These are phyloP conservation scores for Kappamyces sp. DNA, from an alignment of 192 early-diverging fungal species.

Conservation along the genomic window DNA sequence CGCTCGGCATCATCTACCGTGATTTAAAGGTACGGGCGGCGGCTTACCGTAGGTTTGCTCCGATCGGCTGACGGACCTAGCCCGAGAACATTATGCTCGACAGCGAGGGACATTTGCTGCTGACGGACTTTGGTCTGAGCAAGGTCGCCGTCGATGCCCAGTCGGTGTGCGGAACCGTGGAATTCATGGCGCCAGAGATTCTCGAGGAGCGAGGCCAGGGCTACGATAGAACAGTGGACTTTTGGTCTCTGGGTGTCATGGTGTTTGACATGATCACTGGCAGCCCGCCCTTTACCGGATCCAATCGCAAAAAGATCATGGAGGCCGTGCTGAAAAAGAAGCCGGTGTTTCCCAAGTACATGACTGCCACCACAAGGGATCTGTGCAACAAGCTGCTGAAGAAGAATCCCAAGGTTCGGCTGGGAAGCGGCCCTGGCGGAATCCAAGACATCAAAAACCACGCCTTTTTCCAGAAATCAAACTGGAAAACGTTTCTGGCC, in stretches of 20 bases:
- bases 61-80: too few species aligned
- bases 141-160: slow-evolving; percentile 62
- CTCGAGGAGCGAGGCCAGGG: slow-evolving; percentile 20
- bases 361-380: slow-evolving; percentile 74
- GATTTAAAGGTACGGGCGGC: too few species aligned
- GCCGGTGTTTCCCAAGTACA: slow-evolving; percentile 67
- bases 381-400: slow-evolving; percentile 62
- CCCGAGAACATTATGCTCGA: slow-evolving; percentile 57
- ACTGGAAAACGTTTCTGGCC: slow-evolving; percentile 46
- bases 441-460: slow-evolving; percentile 58
- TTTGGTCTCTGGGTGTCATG: slow-evolving; percentile 87
- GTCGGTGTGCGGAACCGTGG: slow-evolving; percentile 70
- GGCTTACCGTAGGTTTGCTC: too few species aligned
- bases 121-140: slow-evolving; percentile 93
- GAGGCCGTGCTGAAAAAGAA: slow-evolving; percentile 81
- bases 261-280: slow-evolving; percentile 91
- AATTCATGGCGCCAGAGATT: slow-evolving; percentile 68
- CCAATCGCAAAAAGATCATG: slow-evolving; percentile 74
- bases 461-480: slow-evolving; percentile 57
- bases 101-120: slow-evolving; percentile 69
- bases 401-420: slow-evolving; percentile 53
- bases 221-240: slow-evolving; percentile 67
- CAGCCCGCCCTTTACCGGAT: slow-evolving; percentile 63
- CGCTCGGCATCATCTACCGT: slow-evolving; percentile 79
- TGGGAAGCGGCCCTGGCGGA: slow-evolving; percentile 35